Evolutionary conservation across 1,139 yeast genomes (phyloP), one percentile per base, ranked within the genome.

Genomic region (Geotrichum restrictum): DNA sequence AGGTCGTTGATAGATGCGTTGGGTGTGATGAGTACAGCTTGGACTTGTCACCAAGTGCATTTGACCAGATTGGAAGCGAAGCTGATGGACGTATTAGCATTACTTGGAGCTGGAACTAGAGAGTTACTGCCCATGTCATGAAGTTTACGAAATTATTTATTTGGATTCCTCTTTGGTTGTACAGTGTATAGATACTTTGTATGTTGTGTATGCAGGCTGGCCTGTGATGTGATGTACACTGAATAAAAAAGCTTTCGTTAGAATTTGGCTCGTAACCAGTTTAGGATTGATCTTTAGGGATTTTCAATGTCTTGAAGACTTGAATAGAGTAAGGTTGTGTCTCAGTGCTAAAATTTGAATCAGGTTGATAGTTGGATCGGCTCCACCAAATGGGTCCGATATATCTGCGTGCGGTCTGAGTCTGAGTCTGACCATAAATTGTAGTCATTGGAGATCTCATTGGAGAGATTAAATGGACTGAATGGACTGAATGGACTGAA

Each of bases 1-100:
- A 72, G 49, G 80, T 79, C 57, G 77, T 74, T 48, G 83, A 80
- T 64, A 71, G 77, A 56, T 80, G 84, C 65, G 78, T 70, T 39
- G 79, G 78, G 21, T 80, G 84, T 62, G 58, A 65, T 38, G 67
- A 69, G 41, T 68, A 73, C 53, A 78, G 75, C 59, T 69, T 80
- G 46, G 83, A 80, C 63, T 71, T 80, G 56, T 75, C 81, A 8
- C 81, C 82, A 13, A 65, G 79, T 41, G 83, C 83, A 2, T 80
- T 79, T 62, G 55, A 67, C 47, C 57, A 69, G 57, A 69, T 80
- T 48, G 82, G 48, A n/a, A 72, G 68, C 56, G 65, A 67, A 55
- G 63, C 67, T 39, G 71, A 70, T 54, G 84, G 84, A 48, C 76
- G 76, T 38, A 67, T 79, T 56, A 62, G 66, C 22, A 70, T 80